Evolutionary conservation across 345 rosid species (phyloP), one percentile per base, ranked within the genome.

Genomic region (Dipteronia sinensis): DNA sequence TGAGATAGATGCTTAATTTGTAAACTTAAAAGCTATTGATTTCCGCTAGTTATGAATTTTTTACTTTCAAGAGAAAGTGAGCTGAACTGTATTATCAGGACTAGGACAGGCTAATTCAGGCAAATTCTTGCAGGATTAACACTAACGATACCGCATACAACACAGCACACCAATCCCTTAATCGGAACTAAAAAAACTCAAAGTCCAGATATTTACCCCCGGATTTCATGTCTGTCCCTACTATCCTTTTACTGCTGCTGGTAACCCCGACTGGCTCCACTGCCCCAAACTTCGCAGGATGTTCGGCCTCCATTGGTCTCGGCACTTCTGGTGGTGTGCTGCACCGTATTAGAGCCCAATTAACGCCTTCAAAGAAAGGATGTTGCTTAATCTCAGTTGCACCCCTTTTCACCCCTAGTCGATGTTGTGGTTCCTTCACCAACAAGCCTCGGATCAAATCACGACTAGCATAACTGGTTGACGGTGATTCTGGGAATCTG

Each of bases 351-450:
- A 96, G 89, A 61, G 99, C 98, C 99, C 98, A 96, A 68, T 96
- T 96, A 76, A 96, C 97, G 2, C 97, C 97, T 86, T 96, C 97
- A 58, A 96, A 96, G 86, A 94, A 94, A 0, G 99, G 93, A 66
- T 96, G 99, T 75, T 94, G 99, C 76, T 94, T 96, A 80, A 96
- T 91, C 94, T 96, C 99, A 1, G 98, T 94, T 13, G 99, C 99
- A 34, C 99, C 99, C 80, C 99, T 86, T 81, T 94, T 96, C 71
- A 91, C 94, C 65, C 99, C 99, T 10, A 96, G 83, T 83, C 98
- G 87, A 63, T 94, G 91, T 78, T 91, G 93, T 10, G 99, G 99
- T 78, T 96, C 98, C 85, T 96, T 96, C 71, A 88, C 98, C 66
- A 94, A 89, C 84, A 96, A 84, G 31, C 97, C 95, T 7, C 88